Evolutionary conservation across 129 eudicot species (phyloP).

Genomic region (Helianthus annuus): HanXRQr2.0-SUNRISE NC_035435.2:173355608-173356107

Average conservation of each 20-base stretch:
- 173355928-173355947: slow-evolving; percentile 29
- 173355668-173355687: slow-evolving; percentile 13
- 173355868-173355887: slow-evolving; percentile 11
- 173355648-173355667: no score
- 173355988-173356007: slow-evolving; percentile 17
- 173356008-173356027: slow-evolving; percentile 20
- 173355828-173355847: neutral
- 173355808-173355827: neutral
- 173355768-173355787: no score
- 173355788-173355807: neutral
- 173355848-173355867: neutral
- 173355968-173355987: slow-evolving; percentile 10
- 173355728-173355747: neutral
- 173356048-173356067: slow-evolving; percentile 2
- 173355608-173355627: no score
- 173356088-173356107: slow-evolving; percentile 9
- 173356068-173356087: slow-evolving; percentile 18
- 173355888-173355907: slow-evolving; percentile 20
- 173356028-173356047: slow-evolving; percentile 14
- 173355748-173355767: neutral
- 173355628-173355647: no score
- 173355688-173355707: slow-evolving; percentile 1
- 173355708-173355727: slow-evolving; percentile 11
- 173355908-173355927: slow-evolving; percentile 30
- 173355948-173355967: slow-evolving; percentile 17